Conservation (phyloP, 1,284 basidiomycete genomes). For the Irpex sp. region DNA sequence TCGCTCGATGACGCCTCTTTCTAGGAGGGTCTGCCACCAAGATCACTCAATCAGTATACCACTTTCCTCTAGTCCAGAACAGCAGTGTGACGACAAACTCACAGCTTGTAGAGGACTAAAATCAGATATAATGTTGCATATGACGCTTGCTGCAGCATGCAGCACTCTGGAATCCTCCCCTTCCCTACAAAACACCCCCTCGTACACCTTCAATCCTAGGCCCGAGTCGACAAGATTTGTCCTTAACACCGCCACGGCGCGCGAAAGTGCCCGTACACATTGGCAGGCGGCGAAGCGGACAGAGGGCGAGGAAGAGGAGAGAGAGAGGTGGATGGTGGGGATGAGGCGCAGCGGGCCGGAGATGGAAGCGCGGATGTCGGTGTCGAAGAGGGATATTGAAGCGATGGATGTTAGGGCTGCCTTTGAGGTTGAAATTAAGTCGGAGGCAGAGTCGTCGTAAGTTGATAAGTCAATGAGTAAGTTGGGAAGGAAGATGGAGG, state of each 20-base stretch:
- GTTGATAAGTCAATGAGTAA: neutral
- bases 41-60: too few relatives aligned
- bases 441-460: neutral
- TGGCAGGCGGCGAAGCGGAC: constrained; percentile 85
- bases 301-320: constrained; percentile 53
- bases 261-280: constrained; percentile 75
- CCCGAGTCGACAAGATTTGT: constrained; percentile 84
- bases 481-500: too few relatives aligned
- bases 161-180: constrained; percentile 71
- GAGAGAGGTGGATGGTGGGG: constrained; percentile 49
- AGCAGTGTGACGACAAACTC: constrained; percentile 23
- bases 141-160: constrained; percentile 67
- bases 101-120: constrained; percentile 80
- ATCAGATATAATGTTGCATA: constrained; percentile 85
- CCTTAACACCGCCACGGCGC: constrained; percentile 73
- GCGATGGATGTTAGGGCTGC: constrained; percentile 70
- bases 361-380: constrained; percentile 65
- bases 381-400: constrained; percentile 64
- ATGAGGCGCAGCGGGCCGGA: constrained; percentile 54
- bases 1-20: constrained; percentile 60
- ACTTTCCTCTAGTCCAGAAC: too few relatives aligned
- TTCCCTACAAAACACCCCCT: constrained; percentile 42
- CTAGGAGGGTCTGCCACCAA: constrained; percentile 50
- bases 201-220: constrained; percentile 67
- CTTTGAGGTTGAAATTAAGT: constrained; percentile 32